Conservation (phyloP, 2,329 filamentous ascomycete species). For the Aspergillus alliaceus region DNA sequence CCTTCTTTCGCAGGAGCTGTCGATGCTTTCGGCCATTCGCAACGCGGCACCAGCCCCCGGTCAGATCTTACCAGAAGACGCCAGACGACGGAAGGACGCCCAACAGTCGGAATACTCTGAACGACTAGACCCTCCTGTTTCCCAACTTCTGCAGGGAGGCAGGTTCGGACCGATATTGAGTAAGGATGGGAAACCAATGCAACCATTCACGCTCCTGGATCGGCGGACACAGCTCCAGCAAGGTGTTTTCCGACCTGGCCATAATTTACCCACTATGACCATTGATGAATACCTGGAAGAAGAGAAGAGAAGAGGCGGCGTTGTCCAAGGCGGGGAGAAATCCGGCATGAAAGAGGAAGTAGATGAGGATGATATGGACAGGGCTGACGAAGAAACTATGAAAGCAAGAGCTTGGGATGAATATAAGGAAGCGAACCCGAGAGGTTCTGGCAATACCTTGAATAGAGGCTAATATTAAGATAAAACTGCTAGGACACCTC, state of each 20-base stretch:
- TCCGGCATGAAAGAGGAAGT: constrained; percentile 67
- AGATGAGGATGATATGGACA: constrained; percentile 89
- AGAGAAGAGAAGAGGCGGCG: constrained; percentile 77
- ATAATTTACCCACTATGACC: constrained; percentile 94
- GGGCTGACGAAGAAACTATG: constrained; percentile 83
- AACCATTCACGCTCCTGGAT: constrained; percentile 84
- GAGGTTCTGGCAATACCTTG: constrained; percentile 54
- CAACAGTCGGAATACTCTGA: constrained; percentile 65
- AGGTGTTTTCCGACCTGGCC: constrained; percentile 84
- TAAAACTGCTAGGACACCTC: neutral
- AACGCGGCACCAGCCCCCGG: constrained; percentile 44
- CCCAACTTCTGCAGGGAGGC: constrained; percentile 47
- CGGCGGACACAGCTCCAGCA: constrained; percentile 72
- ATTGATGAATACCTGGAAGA: constrained; percentile 98
- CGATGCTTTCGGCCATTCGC: constrained; percentile 74
- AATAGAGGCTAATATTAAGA: constrained; percentile 40
- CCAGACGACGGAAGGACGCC: constrained; percentile 48
- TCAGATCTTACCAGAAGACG: constrained; percentile 34
- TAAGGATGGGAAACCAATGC: constrained; percentile 76
- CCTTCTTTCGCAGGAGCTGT: constrained; percentile 77
- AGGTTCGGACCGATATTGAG: constrained; percentile 72
- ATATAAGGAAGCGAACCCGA: constrained; percentile 84
- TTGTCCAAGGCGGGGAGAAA: constrained; percentile 84
- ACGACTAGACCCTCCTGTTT: constrained; percentile 67
- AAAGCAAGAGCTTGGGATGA: constrained; percentile 97